phyloP scores from a whole-genome alignment of 176 grass and related monocot genomes.

The Pharus latifolius region DNA sequence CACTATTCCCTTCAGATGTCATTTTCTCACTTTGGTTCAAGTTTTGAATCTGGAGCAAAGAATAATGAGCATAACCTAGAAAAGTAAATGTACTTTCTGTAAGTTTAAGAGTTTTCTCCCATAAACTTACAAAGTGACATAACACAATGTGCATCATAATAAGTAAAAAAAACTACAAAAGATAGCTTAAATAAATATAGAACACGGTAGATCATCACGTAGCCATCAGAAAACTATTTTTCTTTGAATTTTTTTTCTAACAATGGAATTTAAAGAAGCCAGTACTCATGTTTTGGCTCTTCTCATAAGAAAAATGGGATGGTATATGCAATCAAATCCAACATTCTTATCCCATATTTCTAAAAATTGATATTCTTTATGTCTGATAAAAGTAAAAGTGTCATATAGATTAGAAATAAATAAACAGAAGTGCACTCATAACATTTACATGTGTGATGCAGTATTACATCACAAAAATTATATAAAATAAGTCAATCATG shows the following conservation, averaged over 20 bases:
- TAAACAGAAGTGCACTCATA: background rate
- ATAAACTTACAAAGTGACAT: background rate
- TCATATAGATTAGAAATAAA: background rate
- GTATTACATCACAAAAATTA: no score
- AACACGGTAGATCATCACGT: background rate
- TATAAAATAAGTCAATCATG: no score
- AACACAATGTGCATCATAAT: background rate
- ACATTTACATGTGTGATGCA: no score
- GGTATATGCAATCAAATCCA: background rate
- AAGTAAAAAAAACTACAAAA: background rate
- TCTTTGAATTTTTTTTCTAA: background rate
- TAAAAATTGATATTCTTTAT: background rate
- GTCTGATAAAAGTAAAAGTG: background rate
- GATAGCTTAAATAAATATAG: background rate
- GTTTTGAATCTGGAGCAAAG: background rate
- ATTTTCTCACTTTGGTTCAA: constrained; percentile 7
- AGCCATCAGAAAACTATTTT: background rate
- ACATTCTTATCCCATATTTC: background rate
- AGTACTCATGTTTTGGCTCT: background rate
- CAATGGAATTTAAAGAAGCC: background rate
- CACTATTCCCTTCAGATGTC: constrained; percentile 27
- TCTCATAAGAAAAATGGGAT: background rate
- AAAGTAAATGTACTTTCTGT: background rate
- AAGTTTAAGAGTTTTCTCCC: background rate
- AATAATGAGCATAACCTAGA: background rate